phyloP scores from a whole-genome alignment of 2,329 filamentous ascomycete genomes.

The Colletotrichum lini region DNA sequence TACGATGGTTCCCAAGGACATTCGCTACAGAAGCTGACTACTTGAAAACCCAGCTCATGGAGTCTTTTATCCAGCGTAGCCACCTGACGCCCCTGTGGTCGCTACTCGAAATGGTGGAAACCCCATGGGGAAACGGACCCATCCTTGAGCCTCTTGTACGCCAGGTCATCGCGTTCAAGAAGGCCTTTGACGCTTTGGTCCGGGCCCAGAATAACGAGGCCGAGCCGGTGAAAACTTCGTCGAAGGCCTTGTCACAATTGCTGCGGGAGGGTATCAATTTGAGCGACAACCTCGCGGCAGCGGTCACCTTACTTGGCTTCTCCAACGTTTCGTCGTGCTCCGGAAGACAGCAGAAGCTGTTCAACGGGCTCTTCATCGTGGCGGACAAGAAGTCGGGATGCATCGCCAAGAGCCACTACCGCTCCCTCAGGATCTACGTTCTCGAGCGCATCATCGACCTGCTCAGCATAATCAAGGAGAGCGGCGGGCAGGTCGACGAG shows the following conservation, averaged over 20 bases:
- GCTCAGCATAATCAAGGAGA: neutral
- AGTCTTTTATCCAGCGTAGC: constrained; percentile 31
- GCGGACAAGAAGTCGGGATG: neutral
- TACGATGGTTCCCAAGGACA: too few species aligned
- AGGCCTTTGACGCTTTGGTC: constrained; percentile 16
- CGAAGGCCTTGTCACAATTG: constrained; percentile 6
- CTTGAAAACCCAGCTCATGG: constrained; percentile 13
- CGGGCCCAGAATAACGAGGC: neutral
- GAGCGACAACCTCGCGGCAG: neutral
- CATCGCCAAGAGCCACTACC: constrained; percentile 19
- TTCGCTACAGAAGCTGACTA: neutral
- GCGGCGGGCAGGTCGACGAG: neutral
- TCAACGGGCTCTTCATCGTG: constrained; percentile 20
- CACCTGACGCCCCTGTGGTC: constrained; percentile 27
- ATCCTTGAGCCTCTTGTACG: constrained; percentile 26
- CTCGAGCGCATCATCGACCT: constrained; percentile 25
- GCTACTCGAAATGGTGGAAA: constrained; percentile 24
- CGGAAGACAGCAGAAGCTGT: constrained; percentile 4
- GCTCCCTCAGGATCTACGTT: constrained; percentile 18
- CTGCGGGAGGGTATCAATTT: constrained; percentile 1
- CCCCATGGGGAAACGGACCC: constrained; percentile 12
- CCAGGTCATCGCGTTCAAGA: constrained; percentile 23
- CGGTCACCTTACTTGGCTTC: constrained; percentile 7
- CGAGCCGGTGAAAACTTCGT: neutral
- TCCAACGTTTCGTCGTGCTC: neutral